phyloP scores from a whole-genome alignment of 139 green algal genomes.

The Chlamydomonas incerta region DNA sequence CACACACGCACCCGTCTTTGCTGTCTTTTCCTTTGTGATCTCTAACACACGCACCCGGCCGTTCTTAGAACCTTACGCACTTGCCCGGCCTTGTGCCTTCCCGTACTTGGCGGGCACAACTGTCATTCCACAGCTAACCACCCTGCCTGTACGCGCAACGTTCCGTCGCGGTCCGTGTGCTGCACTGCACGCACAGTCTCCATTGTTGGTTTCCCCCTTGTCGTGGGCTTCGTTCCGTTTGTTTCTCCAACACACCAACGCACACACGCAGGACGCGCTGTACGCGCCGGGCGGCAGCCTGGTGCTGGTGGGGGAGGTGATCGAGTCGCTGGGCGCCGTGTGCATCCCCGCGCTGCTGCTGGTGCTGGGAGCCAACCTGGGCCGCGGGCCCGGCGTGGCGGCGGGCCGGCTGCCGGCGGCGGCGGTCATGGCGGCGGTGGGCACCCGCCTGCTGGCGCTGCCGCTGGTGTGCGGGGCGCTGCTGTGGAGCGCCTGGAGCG shows the following conservation, averaged over 20 bases:
- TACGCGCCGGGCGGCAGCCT: slow-evolving; percentile 40
- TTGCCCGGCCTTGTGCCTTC: too few relatives aligned
- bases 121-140: too few relatives aligned
- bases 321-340: slow-evolving; percentile 30
- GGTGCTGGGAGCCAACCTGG: slow-evolving; percentile 66
- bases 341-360: slow-evolving; percentile 64
- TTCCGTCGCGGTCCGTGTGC: too few relatives aligned
- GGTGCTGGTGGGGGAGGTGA: slow-evolving; percentile 51
- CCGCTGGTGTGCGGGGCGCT: slow-evolving; percentile 43
- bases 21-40: too few relatives aligned
- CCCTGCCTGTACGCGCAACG: too few relatives aligned
- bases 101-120: too few relatives aligned
- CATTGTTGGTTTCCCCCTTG: too few relatives aligned
- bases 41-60: too few relatives aligned
- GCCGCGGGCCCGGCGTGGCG: slow-evolving; percentile 2
- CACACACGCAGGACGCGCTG: slow-evolving; percentile 14
- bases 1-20: too few relatives aligned
- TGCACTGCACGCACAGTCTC: background rate
- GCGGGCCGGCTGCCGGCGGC: slow-evolving; percentile 12
- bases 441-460: slow-evolving; percentile 48
- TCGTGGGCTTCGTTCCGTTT: too few relatives aligned
- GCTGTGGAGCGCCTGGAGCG: slow-evolving; percentile 7
- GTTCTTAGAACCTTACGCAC: too few relatives aligned
- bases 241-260: too few relatives aligned
- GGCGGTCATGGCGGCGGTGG: slow-evolving; percentile 5